A percentile compares a stretch with the other conserved stretches of the same genome.
Evolutionary conservation across 2,329 filamentous ascomycete species (phyloP).

Genomic region (Alternaria alternata): DNA sequence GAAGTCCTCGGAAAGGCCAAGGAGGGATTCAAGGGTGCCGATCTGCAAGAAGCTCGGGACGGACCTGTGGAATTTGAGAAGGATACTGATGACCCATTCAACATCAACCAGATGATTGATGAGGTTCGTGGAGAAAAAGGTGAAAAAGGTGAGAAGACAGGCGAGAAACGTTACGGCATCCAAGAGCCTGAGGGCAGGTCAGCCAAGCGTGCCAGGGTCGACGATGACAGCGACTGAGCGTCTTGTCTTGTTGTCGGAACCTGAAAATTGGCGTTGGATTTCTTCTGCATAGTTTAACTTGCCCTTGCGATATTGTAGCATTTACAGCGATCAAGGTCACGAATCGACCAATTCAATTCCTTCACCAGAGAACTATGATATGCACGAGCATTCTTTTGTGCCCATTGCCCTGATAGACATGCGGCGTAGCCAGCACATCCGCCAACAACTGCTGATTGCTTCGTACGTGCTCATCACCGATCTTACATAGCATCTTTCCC

Average conservation of each 20-base stretch:
- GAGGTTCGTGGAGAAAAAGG: slow-evolving; percentile 71
- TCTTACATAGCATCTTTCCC: neutral
- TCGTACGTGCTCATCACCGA: neutral
- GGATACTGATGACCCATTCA: slow-evolving; percentile 85
- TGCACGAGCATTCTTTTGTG: neutral
- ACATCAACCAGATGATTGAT: slow-evolving; percentile 90
- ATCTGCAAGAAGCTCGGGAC: slow-evolving; percentile 82
- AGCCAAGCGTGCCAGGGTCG: slow-evolving; percentile 78
- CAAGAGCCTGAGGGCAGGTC: slow-evolving; percentile 65
- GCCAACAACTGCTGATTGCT: neutral
- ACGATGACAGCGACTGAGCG: slow-evolving; percentile 66
- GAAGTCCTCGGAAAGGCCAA: slow-evolving; percentile 84
- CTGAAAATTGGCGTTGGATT: slow-evolving; percentile 14
- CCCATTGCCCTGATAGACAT: neutral
- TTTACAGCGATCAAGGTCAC: slow-evolving; percentile 6
- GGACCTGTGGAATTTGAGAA: slow-evolving; percentile 98
- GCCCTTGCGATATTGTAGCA: slow-evolving; percentile 7
- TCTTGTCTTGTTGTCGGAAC: neutral
- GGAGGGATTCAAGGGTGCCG: slow-evolving; percentile 87
- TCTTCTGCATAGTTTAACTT: slow-evolving; percentile 7
- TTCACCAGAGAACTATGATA: neutral
- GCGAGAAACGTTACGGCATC: slow-evolving; percentile 79
- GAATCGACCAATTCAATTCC: neutral
- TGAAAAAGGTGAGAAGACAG: slow-evolving; percentile 62
- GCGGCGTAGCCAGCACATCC: neutral